phyloP scores from a whole-genome alignment of 1,284 basidiomycete species.

The Fomitopsis palustris region DNA sequence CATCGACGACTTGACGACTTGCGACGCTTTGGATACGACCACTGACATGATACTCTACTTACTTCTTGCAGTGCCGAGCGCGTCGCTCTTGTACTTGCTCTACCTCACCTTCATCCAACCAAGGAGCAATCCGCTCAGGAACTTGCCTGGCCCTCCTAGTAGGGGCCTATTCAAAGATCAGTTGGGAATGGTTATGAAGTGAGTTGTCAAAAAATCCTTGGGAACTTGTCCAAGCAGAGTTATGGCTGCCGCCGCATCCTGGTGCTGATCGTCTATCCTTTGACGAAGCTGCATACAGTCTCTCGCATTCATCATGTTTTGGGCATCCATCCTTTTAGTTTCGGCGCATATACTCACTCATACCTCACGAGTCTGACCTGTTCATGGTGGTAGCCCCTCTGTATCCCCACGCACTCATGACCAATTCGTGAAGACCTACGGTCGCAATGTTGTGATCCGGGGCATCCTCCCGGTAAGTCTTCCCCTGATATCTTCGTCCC shows the following conservation, averaged over 20 bases:
- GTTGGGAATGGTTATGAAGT: constrained; percentile 57
- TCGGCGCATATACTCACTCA: too few relatives aligned
- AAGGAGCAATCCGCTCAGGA: constrained; percentile 46
- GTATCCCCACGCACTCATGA: constrained; percentile 53
- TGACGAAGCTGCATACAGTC: too few relatives aligned
- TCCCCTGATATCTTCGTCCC: not conserved
- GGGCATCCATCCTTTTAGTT: too few relatives aligned
- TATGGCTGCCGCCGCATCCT: too few relatives aligned
- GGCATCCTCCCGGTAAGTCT: constrained; percentile 56
- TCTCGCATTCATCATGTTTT: too few relatives aligned
- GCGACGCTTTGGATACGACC: not conserved
- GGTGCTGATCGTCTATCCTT: too few relatives aligned
- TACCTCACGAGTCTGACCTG: not conserved
- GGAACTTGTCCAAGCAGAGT: too few relatives aligned
- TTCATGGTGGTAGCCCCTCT: constrained; percentile 53
- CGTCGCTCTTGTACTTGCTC: constrained; percentile 18
- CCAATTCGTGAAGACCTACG: constrained; percentile 40
- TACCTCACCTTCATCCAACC: constrained; percentile 37
- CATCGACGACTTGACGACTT: not conserved
- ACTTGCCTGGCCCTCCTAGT: constrained; percentile 57
- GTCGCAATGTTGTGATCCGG: constrained; percentile 49
- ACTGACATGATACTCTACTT: constrained; percentile 9
- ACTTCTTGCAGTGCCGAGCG: constrained; percentile 13
- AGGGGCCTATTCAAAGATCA: constrained; percentile 49
- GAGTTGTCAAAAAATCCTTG: too few relatives aligned